Evolutionary conservation across 2,329 filamentous ascomycete species (phyloP), one percentile per base, ranked within the genome.

Genomic region (Parascedosporium putredinis): DNA sequence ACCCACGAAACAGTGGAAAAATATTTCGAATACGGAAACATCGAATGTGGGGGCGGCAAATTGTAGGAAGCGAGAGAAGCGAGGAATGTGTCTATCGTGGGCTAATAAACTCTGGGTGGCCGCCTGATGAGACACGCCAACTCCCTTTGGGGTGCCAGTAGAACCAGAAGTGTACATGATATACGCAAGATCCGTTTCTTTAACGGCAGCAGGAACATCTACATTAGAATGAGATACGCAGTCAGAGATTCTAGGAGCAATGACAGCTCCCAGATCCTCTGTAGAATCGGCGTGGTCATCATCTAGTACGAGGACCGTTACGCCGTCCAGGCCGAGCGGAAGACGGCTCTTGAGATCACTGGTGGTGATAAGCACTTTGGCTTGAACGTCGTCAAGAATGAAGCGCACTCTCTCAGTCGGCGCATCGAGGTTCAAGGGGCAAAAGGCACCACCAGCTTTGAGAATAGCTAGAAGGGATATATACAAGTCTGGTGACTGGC

Each of bases 151-250:
- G 4, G 82, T 80, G 10, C 90, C 90, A 1, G 89, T 95, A 4
- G 88, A 94, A 3, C 89, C 89, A 43, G 88, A 94, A 1, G 90
- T 95, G 63, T 95, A 96, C 81, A 95, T 89, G 52, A 95, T 79
- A 68, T 96, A 96, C 22, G 90, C 88, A 22, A 90, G 63, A 7
- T 29, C 22, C 22, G 3, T 52, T 38, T 48, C 47, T 12, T 20
- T 45, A n/a, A 25, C 29, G 42, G 45, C 31, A 27, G 38, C 5
- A 10, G 45, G 8, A 24, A 9, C 23, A 29, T 23, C 20, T 22
- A 51, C 33, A 34, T 56, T 52, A 31, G 2, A 31, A 12, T 14
- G n/a, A 29, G 31, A 18, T 44, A 18, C 22, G 10, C 29, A 16
- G 23, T 22, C 12, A 23, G 20, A 12, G 9, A 42, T 20, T 29